A percentile compares a stretch with the other conserved stretches of the same genome.
These are phyloP conservation scores for Reticulascus tulasneorum DNA, from an alignment of 2,329 filamentous ascomycete species.

Conservation along the genomic window DNA sequence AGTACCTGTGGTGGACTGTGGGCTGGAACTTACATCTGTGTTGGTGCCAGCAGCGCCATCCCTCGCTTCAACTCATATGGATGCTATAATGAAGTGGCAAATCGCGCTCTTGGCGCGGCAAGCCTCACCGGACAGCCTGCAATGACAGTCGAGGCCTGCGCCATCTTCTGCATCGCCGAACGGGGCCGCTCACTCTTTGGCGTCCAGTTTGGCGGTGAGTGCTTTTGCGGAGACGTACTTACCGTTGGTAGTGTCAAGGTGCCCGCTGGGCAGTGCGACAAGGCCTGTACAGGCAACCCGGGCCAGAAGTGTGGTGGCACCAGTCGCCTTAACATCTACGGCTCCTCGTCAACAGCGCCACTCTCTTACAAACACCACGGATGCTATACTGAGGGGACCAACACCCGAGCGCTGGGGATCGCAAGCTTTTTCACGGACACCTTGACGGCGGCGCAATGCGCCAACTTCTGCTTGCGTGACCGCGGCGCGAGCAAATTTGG, in stretches of 20 bases:
- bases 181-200: background rate
- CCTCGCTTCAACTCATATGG: constrained; percentile 1
- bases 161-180: background rate
- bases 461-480: background rate
- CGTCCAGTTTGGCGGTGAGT: background rate
- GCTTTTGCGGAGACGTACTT: background rate
- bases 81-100: background rate
- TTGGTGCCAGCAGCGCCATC: constrained; percentile 10
- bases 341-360: too few relatives aligned
- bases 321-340: background rate
- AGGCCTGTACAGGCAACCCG: too few relatives aligned
- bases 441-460: background rate
- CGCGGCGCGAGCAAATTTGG: background rate
- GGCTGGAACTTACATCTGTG: constrained; percentile 7
- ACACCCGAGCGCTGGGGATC: background rate
- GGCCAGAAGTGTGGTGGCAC: too few relatives aligned
- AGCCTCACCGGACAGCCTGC: background rate
- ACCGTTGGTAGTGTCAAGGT: background rate
- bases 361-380: background rate
- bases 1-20: constrained; percentile 11
- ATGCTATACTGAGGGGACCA: background rate
- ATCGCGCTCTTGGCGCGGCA: background rate
- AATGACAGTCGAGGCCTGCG: background rate
- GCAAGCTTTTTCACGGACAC: background rate
- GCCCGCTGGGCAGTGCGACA: too few relatives aligned